Evolutionary conservation across 495 filamentous ascomycete genomes (phyloP), one percentile per base, ranked within the genome.

Genomic region (Penicillium maclennaniae): DNA sequence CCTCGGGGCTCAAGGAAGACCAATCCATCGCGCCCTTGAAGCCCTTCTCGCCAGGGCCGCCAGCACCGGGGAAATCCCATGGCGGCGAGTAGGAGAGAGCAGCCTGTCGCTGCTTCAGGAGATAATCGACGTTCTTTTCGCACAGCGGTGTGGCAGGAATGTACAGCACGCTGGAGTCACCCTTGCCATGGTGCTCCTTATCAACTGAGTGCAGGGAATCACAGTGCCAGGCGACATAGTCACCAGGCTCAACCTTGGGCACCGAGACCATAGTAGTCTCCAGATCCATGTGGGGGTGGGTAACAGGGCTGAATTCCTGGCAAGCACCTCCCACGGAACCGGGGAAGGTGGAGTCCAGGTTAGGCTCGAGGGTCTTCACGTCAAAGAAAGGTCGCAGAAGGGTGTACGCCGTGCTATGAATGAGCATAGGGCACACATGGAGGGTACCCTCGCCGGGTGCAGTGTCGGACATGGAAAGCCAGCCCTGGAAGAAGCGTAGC

Each of bases 151-250:
- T 92, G 7, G 87, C 83, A 0, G 91, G 91, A 50, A 96, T 95
- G 59, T 96, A 95, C 37, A 96, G 61, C 1, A 96, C 91, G 43
- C 84, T 88, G 0, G 85, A 86, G 62, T 95, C 91, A 0, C 74
- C 68, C 15, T 62, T 73, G 6, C 91, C 91, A 3, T 69, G 70
- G 63, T 96, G 91, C 8, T 83, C 70, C 46, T 83, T 87, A 61
- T 96, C 91, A 1, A 96, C 91, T 0, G 88, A 84, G 59, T 96
- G 91, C 83, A 59, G 80, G 67, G 83, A 54, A 45, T 95, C 91
- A 60, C 91, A 95, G 67, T 96, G 91, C 91, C 91, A 96, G 2
- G 84, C 84, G 1, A 96, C 91, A 64, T 86, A 95, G 63, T 95
- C 91, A 2, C 91, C 91, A 1, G 91, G 91, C 34, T 73, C 74